Evolutionary conservation across 163 green algal genomes (phyloP), one percentile per base, ranked within the genome.

Genomic region (Scenedesmus sp.): DNA sequence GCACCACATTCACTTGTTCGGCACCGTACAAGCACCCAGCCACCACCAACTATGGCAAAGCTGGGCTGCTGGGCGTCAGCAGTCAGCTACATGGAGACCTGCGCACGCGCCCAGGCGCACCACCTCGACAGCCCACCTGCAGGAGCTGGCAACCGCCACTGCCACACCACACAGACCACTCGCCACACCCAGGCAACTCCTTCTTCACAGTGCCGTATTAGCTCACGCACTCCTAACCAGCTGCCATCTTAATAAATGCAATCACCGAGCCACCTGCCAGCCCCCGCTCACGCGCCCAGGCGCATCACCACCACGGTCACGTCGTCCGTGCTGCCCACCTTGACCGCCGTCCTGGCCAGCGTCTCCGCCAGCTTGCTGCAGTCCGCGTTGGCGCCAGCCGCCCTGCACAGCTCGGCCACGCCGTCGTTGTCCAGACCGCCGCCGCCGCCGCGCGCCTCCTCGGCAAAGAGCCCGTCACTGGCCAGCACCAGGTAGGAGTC

Each of bases 401-500:
- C 76, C 37, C 83, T 80, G 61, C 82, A 95, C 56, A 95, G 79
- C 49, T 91, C 86, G 16, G 92, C 93, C 30, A 96, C 93, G 30
- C 94, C 81, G 30, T 96, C 89, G 85, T 98, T 98, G 68, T 94
- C 91, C 46, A 98, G 90, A 12, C 97, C 97, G 18, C 97, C 97
- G 33, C 97, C 96, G 12, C 97, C 97, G 26, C 97, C n/a, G 97
- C 26, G 94, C 83, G 96, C 94, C 91, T 96, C 95, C 90, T 99
- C 98, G 13, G 95, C 94, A 84, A 97, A 98, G 85, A 99, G 94
- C 18, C 97, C 97, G 83, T 99, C 97, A 15, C 91, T 96, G 42
- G 96, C 93, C 18, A 99, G 86, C 30, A 99, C 91, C 18, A 99
- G n/a, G 93, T 93, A 98, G 3, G 35, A 68, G 93, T 98, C 96